Conservation (phyloP, 208 protist genomes). For the Leishmania major region DNA sequence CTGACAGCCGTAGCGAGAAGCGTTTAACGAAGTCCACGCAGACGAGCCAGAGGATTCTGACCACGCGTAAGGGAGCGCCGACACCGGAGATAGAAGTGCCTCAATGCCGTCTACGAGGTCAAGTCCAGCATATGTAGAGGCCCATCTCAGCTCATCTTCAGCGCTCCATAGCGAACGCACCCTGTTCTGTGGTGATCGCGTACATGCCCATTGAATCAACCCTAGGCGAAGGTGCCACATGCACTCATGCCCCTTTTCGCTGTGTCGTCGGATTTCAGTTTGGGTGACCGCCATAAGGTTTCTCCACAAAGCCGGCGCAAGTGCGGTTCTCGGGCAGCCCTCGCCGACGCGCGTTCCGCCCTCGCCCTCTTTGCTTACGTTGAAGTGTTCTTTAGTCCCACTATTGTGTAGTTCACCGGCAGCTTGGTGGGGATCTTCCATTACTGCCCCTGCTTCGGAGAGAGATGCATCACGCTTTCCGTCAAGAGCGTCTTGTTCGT, state of each 20-base stretch:
- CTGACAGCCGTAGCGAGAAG: constrained; percentile 63
- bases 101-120: not conserved
- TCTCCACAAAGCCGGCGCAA: constrained; percentile 6
- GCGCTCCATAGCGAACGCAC: constrained; percentile 45
- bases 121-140: constrained; percentile 31
- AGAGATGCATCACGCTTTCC: not conserved
- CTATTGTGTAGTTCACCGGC: not conserved
- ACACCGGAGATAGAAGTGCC: constrained; percentile 6
- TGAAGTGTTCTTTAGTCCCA: not conserved
- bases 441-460: not conserved
- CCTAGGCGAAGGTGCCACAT: constrained; percentile 72
- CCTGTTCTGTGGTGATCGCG: not conserved
- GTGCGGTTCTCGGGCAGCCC: not conserved
- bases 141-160: constrained; percentile 63
- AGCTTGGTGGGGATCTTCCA: not conserved
- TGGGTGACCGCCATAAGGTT: constrained; percentile 42
- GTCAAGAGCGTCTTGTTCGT: constrained; percentile 9
- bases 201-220: constrained; percentile 52
- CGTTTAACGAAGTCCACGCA: constrained; percentile 63
- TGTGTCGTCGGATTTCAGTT: constrained; percentile 56
- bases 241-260: constrained; percentile 75
- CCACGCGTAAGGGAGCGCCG: constrained; percentile 28
- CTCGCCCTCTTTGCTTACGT: not conserved
- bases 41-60: constrained; percentile 38
- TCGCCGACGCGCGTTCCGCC: not conserved